Base-by-base conservation (phyloP, 768 basidiomycete species). In the Naematelia aurantialba region DNA sequence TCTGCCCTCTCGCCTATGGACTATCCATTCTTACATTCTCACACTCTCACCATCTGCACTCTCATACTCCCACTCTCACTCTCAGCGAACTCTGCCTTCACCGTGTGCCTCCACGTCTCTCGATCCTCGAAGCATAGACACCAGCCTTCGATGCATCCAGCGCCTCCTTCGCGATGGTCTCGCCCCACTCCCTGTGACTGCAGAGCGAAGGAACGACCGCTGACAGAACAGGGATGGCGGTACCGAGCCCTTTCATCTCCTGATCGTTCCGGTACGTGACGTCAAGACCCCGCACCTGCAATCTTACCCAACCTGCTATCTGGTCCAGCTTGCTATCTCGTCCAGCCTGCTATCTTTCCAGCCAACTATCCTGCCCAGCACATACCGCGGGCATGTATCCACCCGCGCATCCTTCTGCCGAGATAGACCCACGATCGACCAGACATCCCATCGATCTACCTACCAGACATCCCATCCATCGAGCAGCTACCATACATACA, bases 211-310 rank as follows among this genome's bases (percentile, higher is more conserved):
- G 5, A 22, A 24, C 19, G 27, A 29, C n/a, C 49, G 19, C 47
- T 52, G 45, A 54, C 21, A 25, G 21, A 42, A 14, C 44, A 72
- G 70, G 70, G 54, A 61, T 17, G 69, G 66, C 0, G 70, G 68
- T 11, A 60, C 47, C 5, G 69, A 59, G 14, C 71, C 68, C 11
- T 70, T 63, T 48, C 52, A 61, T 14, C 45, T 75, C 10, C 34
- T 68, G 12, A 44, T 75, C 31, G 66, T 75, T 17, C 74, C 74
- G 1, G 74, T 75, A 45, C 55, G 73, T 61, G 52, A n/a, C n/a
- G 10, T 21, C 27, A 34, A 10, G 4, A 26, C 5, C 24, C 31
- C 22, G n/a, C 8, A 21, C 11, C 11, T 44, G 22, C 11, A 45
- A 13, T 27, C 12, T 21, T 22, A 24, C 5, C 26, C 26, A 14